Evolutionary conservation across 495 filamentous ascomycete species (phyloP).

Genomic region (Penicillium riverlandense): DNA sequence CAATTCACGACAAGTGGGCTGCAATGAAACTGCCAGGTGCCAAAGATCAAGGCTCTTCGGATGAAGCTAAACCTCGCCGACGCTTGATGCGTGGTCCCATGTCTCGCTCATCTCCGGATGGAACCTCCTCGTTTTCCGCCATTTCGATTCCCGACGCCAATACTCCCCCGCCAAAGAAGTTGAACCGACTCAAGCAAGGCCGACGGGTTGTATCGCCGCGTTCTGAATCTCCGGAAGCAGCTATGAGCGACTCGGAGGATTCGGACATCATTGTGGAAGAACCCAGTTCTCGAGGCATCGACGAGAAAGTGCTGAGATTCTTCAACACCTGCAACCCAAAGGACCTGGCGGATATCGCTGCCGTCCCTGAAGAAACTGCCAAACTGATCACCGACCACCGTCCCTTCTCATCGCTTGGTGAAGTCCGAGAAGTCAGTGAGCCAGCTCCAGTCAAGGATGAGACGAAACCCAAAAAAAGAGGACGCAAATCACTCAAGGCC

Average conservation of each 20-base stretch:
- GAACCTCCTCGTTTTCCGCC: not conserved
- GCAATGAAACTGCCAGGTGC: constrained; percentile 30
- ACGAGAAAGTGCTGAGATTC: constrained; percentile 61
- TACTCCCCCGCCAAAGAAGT: constrained; percentile 28
- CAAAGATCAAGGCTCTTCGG: constrained; percentile 7
- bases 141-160: constrained; percentile 14
- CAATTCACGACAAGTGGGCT: constrained; percentile 57
- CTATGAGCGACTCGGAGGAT: constrained; percentile 44
- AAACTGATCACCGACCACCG: constrained; percentile 57
- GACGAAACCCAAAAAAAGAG: constrained; percentile 37
- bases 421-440: constrained; percentile 54
- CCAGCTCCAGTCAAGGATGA: constrained; percentile 34
- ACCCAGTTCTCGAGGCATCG: constrained; percentile 33
- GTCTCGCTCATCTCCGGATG: constrained; percentile 15
- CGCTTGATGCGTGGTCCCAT: constrained; percentile 36
- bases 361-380: constrained; percentile 59
- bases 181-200: constrained; percentile 52
- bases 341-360: constrained; percentile 71
- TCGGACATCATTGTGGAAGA: constrained; percentile 46
- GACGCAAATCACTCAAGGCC: constrained; percentile 43
- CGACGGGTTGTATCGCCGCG: constrained; percentile 41
- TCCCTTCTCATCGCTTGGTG: constrained; percentile 58
- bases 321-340: constrained; percentile 71
- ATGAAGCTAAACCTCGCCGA: constrained; percentile 28
- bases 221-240: constrained; percentile 30